Conservation (phyloP, 208 protist genomes). For the Phytomonas francai region DNA sequence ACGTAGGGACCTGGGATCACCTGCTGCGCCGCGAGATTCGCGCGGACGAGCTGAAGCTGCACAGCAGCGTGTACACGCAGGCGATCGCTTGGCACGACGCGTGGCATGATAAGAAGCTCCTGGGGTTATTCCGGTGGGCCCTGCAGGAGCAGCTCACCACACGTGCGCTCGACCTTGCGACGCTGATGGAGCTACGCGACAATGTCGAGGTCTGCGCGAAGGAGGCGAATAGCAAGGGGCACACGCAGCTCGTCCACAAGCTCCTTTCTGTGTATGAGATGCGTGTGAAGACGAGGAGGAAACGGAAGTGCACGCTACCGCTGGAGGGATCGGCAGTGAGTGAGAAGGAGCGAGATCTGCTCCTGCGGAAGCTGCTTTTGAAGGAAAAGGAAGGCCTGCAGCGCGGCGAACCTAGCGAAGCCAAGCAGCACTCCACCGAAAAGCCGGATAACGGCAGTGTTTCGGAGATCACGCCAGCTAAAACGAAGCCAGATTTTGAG, state of each 20-base stretch:
- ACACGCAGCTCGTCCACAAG: constrained; percentile 60
- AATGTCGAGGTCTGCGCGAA: constrained; percentile 61
- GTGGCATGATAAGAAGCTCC: constrained; percentile 63
- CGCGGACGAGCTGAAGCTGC: constrained; percentile 72
- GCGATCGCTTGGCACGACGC: constrained; percentile 68
- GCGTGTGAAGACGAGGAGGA: constrained; percentile 46
- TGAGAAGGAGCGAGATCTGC: constrained; percentile 55
- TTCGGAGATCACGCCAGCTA: neutral
- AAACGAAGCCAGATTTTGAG: neutral
- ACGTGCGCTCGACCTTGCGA: constrained; percentile 72
- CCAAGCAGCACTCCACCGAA: neutral
- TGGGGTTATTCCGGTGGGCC: constrained; percentile 66
- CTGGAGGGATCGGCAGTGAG: constrained; percentile 45
- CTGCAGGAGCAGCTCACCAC: constrained; percentile 61
- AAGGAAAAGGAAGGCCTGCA: neutral
- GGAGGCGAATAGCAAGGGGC: constrained; percentile 46
- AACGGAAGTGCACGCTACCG: constrained; percentile 59
- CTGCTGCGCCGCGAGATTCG: constrained; percentile 64
- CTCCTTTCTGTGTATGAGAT: constrained; percentile 63
- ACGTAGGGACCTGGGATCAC: constrained; percentile 47
- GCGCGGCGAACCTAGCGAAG: neutral
- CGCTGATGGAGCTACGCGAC: constrained; percentile 73
- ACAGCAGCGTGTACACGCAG: constrained; percentile 54
- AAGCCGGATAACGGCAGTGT: neutral
- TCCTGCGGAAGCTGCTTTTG: constrained; percentile 52